Conservation (phyloP, 1,284 basidiomycete genomes). For the Paramarasmius palmivorus region DNA sequence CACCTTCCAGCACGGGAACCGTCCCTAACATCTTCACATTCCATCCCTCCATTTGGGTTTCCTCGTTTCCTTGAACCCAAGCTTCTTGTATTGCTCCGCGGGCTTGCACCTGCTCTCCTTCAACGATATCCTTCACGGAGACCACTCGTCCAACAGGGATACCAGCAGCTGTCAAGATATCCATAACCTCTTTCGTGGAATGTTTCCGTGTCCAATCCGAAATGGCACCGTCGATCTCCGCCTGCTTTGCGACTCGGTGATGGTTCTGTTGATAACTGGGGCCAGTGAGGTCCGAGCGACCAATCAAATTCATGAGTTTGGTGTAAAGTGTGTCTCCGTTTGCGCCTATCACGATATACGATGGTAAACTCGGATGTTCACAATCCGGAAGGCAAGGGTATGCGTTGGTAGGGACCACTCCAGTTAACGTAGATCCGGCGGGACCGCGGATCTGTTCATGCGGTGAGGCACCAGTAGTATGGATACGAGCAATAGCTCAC, state of each 20-base stretch:
- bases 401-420: constrained; percentile 73
- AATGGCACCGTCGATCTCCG: constrained; percentile 64
- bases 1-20: constrained; percentile 59
- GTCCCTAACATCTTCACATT: constrained; percentile 65
- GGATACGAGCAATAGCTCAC: constrained; percentile 25
- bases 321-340: constrained; percentile 71
- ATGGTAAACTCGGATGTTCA: constrained; percentile 37
- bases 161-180: constrained; percentile 41
- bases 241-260: constrained; percentile 56
- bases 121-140: constrained; percentile 60
- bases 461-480: constrained; percentile 3
- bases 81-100: constrained; percentile 63
- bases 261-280: constrained; percentile 59
- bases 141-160: constrained; percentile 66
- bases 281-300: constrained; percentile 57
- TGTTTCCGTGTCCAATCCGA: constrained; percentile 53
- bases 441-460: constrained; percentile 57
- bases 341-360: constrained; percentile 68
- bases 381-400: constrained; percentile 60
- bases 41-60: constrained; percentile 42
- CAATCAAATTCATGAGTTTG: constrained; percentile 61
- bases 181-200: constrained; percentile 45
- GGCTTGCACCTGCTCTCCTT: constrained; percentile 53
- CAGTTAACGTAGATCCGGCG: constrained; percentile 71
- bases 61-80: constrained; percentile 39